A percentile compares a stretch with the other conserved stretches of the same genome.
phyloP scores from a whole-genome alignment of 1,284 basidiomycete species.

The Leccinum holopus region DNA sequence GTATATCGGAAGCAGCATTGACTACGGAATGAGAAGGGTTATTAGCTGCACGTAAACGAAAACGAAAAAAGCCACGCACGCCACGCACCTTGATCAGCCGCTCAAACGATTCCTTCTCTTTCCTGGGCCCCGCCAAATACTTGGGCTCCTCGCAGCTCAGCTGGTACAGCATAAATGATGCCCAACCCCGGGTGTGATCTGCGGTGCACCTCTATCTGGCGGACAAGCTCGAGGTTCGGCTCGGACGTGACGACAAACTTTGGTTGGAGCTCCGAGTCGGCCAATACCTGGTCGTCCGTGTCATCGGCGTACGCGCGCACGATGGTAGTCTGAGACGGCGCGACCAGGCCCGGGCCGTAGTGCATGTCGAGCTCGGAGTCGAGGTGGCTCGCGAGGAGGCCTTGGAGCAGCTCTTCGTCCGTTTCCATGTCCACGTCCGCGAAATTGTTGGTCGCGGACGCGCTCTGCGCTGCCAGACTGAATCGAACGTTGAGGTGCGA shows the following conservation, averaged over 20 bases:
- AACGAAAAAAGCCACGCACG: conserved; percentile 47
- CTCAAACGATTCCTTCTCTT: conserved; percentile 96
- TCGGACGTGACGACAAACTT: conserved; percentile 96
- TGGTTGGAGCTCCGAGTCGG: conserved; percentile 88
- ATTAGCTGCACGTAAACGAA: not conserved
- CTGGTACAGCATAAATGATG: conserved; percentile 89
- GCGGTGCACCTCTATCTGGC: conserved; percentile 91
- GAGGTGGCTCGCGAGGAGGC: conserved; percentile 27
- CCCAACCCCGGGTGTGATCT: conserved; percentile 77
- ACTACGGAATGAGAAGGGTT: conserved; percentile 42
- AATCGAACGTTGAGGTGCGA: not conserved
- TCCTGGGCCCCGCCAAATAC: conserved; percentile 84
- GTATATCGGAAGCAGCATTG: conserved; percentile 87
- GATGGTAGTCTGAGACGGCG: conserved; percentile 79
- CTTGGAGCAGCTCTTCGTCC: conserved; percentile 35
- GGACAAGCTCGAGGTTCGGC: conserved; percentile 89
- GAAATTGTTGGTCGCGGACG: conserved; percentile 15
- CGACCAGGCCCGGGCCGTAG: conserved; percentile 84
- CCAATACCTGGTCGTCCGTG: conserved; percentile 83
- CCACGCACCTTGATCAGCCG: conserved; percentile 89
- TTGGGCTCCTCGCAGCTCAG: conserved; percentile 95
- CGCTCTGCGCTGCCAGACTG: conserved; percentile 23
- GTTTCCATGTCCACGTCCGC: conserved; percentile 18
- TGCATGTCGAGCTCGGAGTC: conserved; percentile 67
- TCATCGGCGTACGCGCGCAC: conserved; percentile 91